Evolutionary conservation across 208 protist genomes (phyloP), one percentile per base, ranked within the genome.

Genomic region (Crithidia mellificae): DNA sequence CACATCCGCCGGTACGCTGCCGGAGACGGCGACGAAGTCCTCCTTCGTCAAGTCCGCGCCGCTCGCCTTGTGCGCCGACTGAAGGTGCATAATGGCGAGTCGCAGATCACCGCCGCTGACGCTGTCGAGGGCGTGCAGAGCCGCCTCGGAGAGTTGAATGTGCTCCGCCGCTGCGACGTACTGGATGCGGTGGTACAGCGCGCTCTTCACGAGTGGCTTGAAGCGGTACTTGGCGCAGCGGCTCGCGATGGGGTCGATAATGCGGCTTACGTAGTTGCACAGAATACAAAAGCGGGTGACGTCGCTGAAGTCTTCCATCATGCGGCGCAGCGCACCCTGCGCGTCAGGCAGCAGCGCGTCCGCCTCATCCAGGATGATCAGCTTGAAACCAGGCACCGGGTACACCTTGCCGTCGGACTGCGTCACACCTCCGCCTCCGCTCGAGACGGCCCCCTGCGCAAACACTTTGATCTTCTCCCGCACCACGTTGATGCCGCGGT

Each of bases 281-380:
- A 99, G 88, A 55, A 99, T 91, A 81, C 98, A 99, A 78, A 99
- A 99, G 38, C 99, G 88, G 0, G 99, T 99, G 9, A 98, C 96
- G 38, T 93, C 93, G 32, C 97, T 96, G 61, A 98, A 98, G 49
- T 96, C 91, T 77, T 99, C 98, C 87, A 99, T 99, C 74, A 98
- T 98, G 30, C 98, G 85, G 34, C 98, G 88, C 27, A 99, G 86
- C 8, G 98, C 98, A 17, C 87, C 94, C 77, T 99, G 99, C 12
- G 99, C 98, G 69, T 99, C 98, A 0, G 77, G 74, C 27, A 99
- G 98, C 86, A 99, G 93, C 44, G 94, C 95, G 83, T 99, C 99
- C 6, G 98, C 98, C 84, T 99, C 99, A 77, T 99, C 99, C 1
- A 99, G 85, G 59, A 99, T 98, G 72, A 99, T 99, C 8, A 99